Conservation (phyloP, 2,329 filamentous ascomycete genomes). For the Periconia sp. region DNA sequence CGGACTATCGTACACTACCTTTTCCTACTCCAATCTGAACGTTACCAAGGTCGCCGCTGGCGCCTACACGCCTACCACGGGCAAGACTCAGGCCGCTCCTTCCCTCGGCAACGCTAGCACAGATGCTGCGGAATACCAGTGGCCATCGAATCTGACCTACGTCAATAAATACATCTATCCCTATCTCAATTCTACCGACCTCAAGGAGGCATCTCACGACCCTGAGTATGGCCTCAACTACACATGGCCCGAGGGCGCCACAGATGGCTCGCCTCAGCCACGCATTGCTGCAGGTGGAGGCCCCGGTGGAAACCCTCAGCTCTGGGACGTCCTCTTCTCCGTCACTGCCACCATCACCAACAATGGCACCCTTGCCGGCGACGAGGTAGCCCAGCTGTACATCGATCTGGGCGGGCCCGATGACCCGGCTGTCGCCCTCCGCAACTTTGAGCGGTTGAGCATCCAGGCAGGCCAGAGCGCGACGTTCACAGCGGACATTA, state of each 20-base stretch:
- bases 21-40: conserved; percentile 72
- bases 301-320: conserved; percentile 63
- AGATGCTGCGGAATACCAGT: conserved; percentile 69
- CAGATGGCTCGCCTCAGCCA: conserved; percentile 63
- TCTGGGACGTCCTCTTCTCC: conserved; percentile 74
- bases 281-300: conserved; percentile 69
- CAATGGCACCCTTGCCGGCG: conserved; percentile 68
- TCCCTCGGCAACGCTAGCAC: conserved; percentile 69
- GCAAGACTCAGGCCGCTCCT: conserved; percentile 68
- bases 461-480: conserved; percentile 72
- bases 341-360: conserved; percentile 74
- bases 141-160: conserved; percentile 64
- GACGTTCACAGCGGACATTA: conserved; percentile 72
- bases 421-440: conserved; percentile 70
- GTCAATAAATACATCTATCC: conserved; percentile 71
- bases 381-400: conserved; percentile 78
- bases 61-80: conserved; percentile 65
- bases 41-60: conserved; percentile 59
- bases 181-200: conserved; percentile 69
- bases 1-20: conserved; percentile 81
- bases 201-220: conserved; percentile 63
- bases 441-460: conserved; percentile 79
- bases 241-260: conserved; percentile 64
- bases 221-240: conserved; percentile 65
- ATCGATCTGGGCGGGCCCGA: conserved; percentile 78